A percentile compares a stretch with the other conserved stretches of the same genome.
These are phyloP conservation scores for Gryganskiella cystojenkinii DNA, from an alignment of 192 early-diverging fungal genomes.

Conservation along the genomic window DNA sequence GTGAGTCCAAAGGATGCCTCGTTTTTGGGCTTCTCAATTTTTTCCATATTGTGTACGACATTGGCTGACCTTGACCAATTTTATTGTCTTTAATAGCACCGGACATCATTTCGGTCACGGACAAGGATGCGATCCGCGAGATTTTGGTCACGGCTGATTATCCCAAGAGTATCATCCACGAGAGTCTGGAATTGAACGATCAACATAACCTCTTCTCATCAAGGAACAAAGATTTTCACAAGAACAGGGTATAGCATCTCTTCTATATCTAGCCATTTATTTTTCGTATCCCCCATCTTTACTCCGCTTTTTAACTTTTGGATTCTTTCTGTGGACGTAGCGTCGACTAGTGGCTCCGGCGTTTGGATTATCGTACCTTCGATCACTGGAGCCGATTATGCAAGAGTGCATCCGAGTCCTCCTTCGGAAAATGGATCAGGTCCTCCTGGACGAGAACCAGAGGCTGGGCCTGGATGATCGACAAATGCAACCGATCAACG, in stretches of 20 bases:
- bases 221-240: slow-evolving; percentile 37
- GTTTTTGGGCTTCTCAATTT: background rate
- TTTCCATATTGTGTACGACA: too few relatives aligned
- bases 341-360: slow-evolving; percentile 63
- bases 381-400: slow-evolving; percentile 58
- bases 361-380: slow-evolving; percentile 62
- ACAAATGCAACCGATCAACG: slow-evolving; percentile 22
- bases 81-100: slow-evolving; percentile 3
- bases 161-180: slow-evolving; percentile 34
- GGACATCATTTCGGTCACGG: slow-evolving; percentile 25
- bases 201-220: slow-evolving; percentile 38
- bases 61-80: too few relatives aligned
- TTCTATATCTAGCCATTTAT: background rate
- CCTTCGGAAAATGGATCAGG: slow-evolving; percentile 34
- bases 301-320: background rate
- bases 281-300: background rate
- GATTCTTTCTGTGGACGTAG: slow-evolving; percentile 22
- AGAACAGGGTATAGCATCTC: slow-evolving; percentile 19
- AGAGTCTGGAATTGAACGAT: slow-evolving; percentile 18
- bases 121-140: slow-evolving; percentile 32
- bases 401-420: slow-evolving; percentile 28
- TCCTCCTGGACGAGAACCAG: slow-evolving; percentile 34
- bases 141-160: slow-evolving; percentile 30
- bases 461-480: slow-evolving; percentile 25
- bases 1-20: background rate